Evolutionary conservation across 331 rosid genomes (phyloP), one percentile per base, ranked within the genome.

Genomic region (Prunus yedoensis): DNA sequence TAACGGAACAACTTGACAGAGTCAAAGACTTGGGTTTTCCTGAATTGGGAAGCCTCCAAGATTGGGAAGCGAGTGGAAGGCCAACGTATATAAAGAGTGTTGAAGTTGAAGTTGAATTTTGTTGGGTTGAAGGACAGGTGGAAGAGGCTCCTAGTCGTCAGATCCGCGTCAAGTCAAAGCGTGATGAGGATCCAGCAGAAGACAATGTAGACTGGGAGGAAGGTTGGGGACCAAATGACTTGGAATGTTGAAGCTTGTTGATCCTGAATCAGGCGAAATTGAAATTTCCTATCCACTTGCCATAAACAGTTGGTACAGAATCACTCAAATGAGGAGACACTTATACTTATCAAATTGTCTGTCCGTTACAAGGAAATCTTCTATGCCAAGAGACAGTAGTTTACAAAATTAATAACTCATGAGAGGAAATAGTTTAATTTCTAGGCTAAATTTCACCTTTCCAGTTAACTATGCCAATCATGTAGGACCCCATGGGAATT

Each of bases 51-150:
- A 88, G 73, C 78, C 99, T 95, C 85, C 92, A 84, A 82, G 97
- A 97, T 84, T 95, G 99, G 99, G 99, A 95, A 82, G 96, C 89
- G 70, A 84, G 90, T 83, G 99, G 97, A 78, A 87, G 96, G 1
- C 86, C 96, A 68, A 83, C 92, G 94, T 38, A 7, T 1, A 7
- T 38, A 38, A 38, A 38, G 2, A 38, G 43, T 7, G 43, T 38
- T 38, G 43, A 38, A 38, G 97, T 95, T 77, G 96, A 85, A 71
- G 98, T 92, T 83, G 98, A 87, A 76, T 92, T 91, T 80, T 85
- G 91, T 70, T 92, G 88, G 63, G 82, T 85, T 16, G 94, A 92
- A 62, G 96, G 88, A 1, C 68, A 85, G 77, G 52, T 91, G 89
- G 74, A 94, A 74, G 72, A 38, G 41, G 41, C 41, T 35, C 41